Evolutionary conservation across 2,329 filamentous ascomycete genomes (phyloP).

Genomic region (Fusarium sp.): DNA sequence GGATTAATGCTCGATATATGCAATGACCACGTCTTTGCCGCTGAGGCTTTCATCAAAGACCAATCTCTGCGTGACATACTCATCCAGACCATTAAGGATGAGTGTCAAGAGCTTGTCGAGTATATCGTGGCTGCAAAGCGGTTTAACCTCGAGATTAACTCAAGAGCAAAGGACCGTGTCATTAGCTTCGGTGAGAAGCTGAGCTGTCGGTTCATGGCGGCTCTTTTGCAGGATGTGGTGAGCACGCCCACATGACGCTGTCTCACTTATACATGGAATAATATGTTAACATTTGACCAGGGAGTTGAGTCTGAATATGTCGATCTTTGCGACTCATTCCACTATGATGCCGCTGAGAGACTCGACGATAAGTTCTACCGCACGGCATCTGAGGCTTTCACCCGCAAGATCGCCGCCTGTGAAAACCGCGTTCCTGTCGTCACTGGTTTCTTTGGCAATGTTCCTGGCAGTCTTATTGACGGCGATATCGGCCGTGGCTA

Average conservation of each 20-base stretch:
- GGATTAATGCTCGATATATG: slow-evolving; percentile 83
- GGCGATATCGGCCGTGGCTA: slow-evolving; percentile 93
- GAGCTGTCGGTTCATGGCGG: slow-evolving; percentile 91
- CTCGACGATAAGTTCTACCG: slow-evolving; percentile 78
- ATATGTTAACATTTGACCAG: slow-evolving; percentile 52
- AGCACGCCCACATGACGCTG: slow-evolving; percentile 3
- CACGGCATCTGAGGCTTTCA: slow-evolving; percentile 69
- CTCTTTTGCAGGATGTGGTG: slow-evolving; percentile 80
- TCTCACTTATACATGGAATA: not conserved
- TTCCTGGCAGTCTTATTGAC: slow-evolving; percentile 90
- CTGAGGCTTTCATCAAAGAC: slow-evolving; percentile 70
- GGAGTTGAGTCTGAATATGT: slow-evolving; percentile 89
- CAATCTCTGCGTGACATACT: slow-evolving; percentile 68
- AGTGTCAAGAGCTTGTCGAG: slow-evolving; percentile 84
- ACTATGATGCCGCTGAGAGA: slow-evolving; percentile 69
- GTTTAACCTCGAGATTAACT: slow-evolving; percentile 80
- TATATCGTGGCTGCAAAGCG: slow-evolving; percentile 73
- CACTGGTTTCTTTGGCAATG: slow-evolving; percentile 94
- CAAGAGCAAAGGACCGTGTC: slow-evolving; percentile 84
- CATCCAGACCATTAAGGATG: slow-evolving; percentile 74
- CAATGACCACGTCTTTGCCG: slow-evolving; percentile 82
- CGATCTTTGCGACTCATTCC: slow-evolving; percentile 85
- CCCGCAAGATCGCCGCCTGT: slow-evolving; percentile 73
- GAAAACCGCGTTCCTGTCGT: slow-evolving; percentile 78
- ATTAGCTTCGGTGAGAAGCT: slow-evolving; percentile 97